These are phyloP conservation scores for Erythrophleum fordii DNA, from an alignment of 306 rosid genomes.

Conservation along the genomic window DNA sequence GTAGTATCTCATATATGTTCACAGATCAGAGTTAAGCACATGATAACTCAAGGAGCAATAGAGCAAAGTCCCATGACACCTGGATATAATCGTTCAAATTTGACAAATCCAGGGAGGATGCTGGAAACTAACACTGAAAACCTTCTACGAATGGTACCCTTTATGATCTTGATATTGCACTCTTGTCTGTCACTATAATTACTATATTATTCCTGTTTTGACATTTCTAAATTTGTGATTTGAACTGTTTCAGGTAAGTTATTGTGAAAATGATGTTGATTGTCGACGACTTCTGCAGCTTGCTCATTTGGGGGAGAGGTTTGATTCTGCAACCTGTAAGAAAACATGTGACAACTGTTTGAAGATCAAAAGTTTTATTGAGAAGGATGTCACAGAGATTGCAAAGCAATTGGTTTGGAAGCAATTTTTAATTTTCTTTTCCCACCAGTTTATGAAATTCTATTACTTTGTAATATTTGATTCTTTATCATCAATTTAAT, in stretches of 20 bases:
- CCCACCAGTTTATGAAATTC: constrained; percentile 4
- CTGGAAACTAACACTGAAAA: constrained; percentile 90
- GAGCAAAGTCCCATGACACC: constrained; percentile 72
- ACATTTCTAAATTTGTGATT: constrained; percentile 30
- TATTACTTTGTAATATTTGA: constrained; percentile 33
- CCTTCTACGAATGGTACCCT: constrained; percentile 83
- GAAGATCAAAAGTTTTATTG: constrained; percentile 65
- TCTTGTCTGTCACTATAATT: constrained; percentile 1
- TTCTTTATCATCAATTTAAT: constrained; percentile 31
- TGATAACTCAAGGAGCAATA: constrained; percentile 77
- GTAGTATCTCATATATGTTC: constrained; percentile 33
- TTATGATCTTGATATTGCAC: constrained; percentile 21
- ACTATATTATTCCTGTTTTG: background rate
- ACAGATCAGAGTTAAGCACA: constrained; percentile 90
- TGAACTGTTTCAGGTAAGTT: constrained; percentile 77
- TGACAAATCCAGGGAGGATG: constrained; percentile 72
- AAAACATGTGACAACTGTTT: constrained; percentile 96
- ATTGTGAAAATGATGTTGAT: constrained; percentile 92
- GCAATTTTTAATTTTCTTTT: constrained; percentile 30
- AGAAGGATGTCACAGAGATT: constrained; percentile 83
- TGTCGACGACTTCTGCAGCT: constrained; percentile 93
- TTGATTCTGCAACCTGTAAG: constrained; percentile 79
- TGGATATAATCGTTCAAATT: constrained; percentile 65
- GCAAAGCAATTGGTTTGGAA: constrained; percentile 90
- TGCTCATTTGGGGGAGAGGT: constrained; percentile 91